Conservation (phyloP, 1,284 basidiomycete species). For the Afroboletus lepidellus region DNA sequence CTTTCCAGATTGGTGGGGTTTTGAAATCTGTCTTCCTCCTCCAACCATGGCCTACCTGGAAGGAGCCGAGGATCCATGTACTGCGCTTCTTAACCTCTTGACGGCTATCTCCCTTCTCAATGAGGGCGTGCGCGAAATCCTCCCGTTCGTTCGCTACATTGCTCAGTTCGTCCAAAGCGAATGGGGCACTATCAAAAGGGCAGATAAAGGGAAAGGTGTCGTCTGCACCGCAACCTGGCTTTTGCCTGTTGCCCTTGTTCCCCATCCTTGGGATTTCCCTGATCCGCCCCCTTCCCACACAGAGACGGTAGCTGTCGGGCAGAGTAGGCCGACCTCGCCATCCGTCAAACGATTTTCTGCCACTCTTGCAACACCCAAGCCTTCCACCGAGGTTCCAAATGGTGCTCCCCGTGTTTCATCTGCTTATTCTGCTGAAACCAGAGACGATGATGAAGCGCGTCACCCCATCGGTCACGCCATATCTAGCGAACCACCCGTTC, state of each 20-base stretch:
- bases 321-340: conserved; percentile 22
- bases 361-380: conserved; percentile 31
- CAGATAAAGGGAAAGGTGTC: conserved; percentile 70
- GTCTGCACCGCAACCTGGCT: conserved; percentile 85
- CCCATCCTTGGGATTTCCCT: conserved; percentile 75
- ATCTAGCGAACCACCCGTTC: conserved; percentile 34
- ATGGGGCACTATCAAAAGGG: conserved; percentile 58
- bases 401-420: conserved; percentile 27
- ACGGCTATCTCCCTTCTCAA: conserved; percentile 66
- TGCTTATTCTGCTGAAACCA: conserved; percentile 29
- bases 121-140: conserved; percentile 70
- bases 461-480: conserved; percentile 28
- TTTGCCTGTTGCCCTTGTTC: conserved; percentile 73
- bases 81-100: conserved; percentile 66
- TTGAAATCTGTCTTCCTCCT: conserved; percentile 70
- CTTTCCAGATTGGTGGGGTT: conserved; percentile 76
- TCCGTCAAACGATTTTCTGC: conserved; percentile 30
- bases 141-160: conserved; percentile 78
- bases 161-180: conserved; percentile 73
- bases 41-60: conserved; percentile 60
- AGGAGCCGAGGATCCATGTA: conserved; percentile 61
- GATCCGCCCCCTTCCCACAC: conserved; percentile 35
- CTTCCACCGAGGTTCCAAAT: conserved; percentile 26
- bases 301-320: conserved; percentile 16
- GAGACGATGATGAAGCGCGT: conserved; percentile 26